Evolutionary conservation across 306 rosid species (phyloP), one percentile per base, ranked within the genome.

Genomic region (Trifolium repens): DNA sequence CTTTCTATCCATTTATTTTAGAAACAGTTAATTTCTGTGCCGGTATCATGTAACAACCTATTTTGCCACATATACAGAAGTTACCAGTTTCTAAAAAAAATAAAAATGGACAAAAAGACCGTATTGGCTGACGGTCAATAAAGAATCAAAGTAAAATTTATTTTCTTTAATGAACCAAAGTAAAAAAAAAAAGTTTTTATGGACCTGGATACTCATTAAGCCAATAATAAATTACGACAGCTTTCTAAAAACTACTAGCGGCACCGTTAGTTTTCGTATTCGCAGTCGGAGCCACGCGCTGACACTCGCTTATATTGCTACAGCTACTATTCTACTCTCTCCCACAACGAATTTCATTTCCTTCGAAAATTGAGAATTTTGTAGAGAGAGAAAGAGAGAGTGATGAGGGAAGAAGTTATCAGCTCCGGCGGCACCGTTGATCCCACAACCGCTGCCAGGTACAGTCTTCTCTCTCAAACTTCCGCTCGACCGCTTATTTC

Each of bases 381-480:
- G n/a, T 0, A 42, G 39, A 2, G 42, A 72, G 63, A 49, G 78
- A 55, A 49, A 63, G 69, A 40, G 57, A 47, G 53, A n/a, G 49
- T 26, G 75, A 89, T 92, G 99, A 89, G 97, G 77, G 99, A 94
- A 75, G 99, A 94, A 84, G 99, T 92, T 15, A 94, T 92, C 81
- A 92, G 97, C 90, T 92, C 97, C 22, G 97, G 92, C 32, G 99
- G 96, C 59, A 88, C 86, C 68, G 57, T 89, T 74, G 96, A 92
- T 85, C 96, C 91, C 54, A 86, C 96, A 55, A 96, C 97, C 69
- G 94, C 98, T 57, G 99, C 96, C 67, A 94, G 96, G 99, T 90
- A 79, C 55, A 1, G 1, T 17, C 2, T 5, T 53, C 73, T 14
- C 43, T 62, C 52, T 26, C 19, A 16, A 64, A 2, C 57, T 46